phyloP scores from a whole-genome alignment of 2,329 filamentous ascomycete genomes.

The Ascochyta viciae-villosae region DNA sequence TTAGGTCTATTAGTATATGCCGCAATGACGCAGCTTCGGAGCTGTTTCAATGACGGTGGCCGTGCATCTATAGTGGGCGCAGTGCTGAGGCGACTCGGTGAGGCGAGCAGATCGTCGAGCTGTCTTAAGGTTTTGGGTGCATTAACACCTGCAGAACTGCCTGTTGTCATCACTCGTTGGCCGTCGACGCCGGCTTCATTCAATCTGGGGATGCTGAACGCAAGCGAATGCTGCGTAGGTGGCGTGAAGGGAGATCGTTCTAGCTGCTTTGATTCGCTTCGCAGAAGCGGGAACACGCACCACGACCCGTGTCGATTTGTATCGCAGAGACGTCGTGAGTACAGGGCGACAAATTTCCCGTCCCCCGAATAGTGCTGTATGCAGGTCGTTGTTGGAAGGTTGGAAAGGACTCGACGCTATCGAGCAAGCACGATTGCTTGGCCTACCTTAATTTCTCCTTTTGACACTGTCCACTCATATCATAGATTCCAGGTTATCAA shows the following conservation, averaged over 20 bases:
- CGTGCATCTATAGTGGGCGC: not conserved
- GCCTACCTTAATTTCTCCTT: constrained; percentile 41
- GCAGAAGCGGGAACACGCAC: not conserved
- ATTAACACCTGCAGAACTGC: not conserved
- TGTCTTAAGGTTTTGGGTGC: not conserved
- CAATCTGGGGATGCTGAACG: not conserved
- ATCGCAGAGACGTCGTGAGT: not conserved
- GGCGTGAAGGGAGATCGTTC: not conserved
- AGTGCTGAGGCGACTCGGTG: not conserved
- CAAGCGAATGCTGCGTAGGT: not conserved
- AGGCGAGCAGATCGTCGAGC: not conserved
- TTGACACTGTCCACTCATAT: constrained; percentile 12
- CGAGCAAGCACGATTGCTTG: constrained; percentile 38
- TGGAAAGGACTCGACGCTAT: constrained; percentile 30
- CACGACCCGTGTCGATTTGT: not conserved
- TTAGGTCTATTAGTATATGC: not conserved
- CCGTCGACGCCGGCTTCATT: not conserved
- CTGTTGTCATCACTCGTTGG: not conserved
- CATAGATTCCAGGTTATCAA: constrained; percentile 4
- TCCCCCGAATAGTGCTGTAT: not conserved
- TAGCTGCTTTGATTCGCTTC: not conserved
- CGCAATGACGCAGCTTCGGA: not conserved
- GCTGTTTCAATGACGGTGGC: not conserved
- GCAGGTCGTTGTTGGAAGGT: constrained; percentile 21
- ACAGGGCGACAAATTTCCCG: not conserved